Evolutionary conservation across 768 basidiomycete species (phyloP).

Genomic region (Jaapia argillacea): DNA sequence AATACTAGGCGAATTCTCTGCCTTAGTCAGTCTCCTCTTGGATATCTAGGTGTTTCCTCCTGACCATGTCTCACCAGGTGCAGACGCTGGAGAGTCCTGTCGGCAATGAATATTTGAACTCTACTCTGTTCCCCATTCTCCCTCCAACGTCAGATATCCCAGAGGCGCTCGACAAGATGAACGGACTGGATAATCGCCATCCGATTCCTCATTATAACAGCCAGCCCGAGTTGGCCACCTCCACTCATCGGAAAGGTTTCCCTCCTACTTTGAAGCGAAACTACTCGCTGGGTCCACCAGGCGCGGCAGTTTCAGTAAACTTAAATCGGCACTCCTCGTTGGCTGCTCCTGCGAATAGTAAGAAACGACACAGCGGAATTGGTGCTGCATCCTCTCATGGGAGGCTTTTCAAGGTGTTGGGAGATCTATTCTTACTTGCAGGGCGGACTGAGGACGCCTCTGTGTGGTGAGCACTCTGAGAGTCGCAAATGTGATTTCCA

Average conservation of each 20-base stretch:
- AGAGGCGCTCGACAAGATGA: slow-evolving; percentile 41
- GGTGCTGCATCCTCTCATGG: slow-evolving; percentile 74
- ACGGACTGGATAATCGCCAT: slow-evolving; percentile 29
- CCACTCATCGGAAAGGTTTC: slow-evolving; percentile 15
- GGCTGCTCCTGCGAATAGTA: slow-evolving; percentile 25
- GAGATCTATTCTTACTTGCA: slow-evolving; percentile 79
- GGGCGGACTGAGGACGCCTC: slow-evolving; percentile 80
- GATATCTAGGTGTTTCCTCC: neutral
- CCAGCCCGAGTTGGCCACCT: slow-evolving; percentile 39
- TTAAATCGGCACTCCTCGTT: slow-evolving; percentile 44
- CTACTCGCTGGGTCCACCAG: slow-evolving; percentile 33
- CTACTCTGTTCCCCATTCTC: slow-evolving; percentile 49
- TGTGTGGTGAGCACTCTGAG: slow-evolving; percentile 46
- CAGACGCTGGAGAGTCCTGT: slow-evolving; percentile 72
- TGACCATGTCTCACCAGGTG: slow-evolving; percentile 33
- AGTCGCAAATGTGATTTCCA: slow-evolving; percentile 11
- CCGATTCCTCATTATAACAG: slow-evolving; percentile 41
- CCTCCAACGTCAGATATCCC: slow-evolving; percentile 56
- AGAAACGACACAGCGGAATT: slow-evolving; percentile 55
- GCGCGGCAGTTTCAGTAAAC: slow-evolving; percentile 11
- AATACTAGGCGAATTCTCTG: slow-evolving; percentile 77
- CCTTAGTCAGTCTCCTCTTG: slow-evolving; percentile 48
- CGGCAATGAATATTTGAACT: slow-evolving; percentile 81
- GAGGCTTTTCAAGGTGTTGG: slow-evolving; percentile 79
- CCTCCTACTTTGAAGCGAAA: slow-evolving; percentile 38